phyloP scores from a whole-genome alignment of 2,329 filamentous ascomycete genomes.

The Rhexocercosporidium sp. region DNA sequence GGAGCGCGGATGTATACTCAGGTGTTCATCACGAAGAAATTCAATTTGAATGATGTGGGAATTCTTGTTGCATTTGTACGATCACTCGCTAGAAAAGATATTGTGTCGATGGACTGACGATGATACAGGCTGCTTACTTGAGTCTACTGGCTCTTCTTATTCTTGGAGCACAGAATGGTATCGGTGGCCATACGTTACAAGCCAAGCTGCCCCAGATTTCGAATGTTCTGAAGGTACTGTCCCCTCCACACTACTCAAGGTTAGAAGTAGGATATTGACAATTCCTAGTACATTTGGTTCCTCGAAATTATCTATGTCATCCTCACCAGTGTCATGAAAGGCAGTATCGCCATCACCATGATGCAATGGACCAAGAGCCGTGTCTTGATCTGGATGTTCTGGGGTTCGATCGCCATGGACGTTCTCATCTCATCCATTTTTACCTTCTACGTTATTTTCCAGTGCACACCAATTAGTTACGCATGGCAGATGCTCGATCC shows the following conservation, averaged over 20 bases:
- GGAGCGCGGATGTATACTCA: slow-evolving; percentile 24
- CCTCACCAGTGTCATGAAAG: slow-evolving; percentile 34
- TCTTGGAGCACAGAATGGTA: slow-evolving; percentile 26
- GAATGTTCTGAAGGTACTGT: slow-evolving; percentile 21
- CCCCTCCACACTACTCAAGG: not conserved
- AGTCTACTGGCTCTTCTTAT: slow-evolving; percentile 25
- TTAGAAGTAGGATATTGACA: not conserved
- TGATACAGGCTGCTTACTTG: slow-evolving; percentile 19
- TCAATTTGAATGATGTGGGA: slow-evolving; percentile 29
- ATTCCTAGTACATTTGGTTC: slow-evolving; percentile 29
- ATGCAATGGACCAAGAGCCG: slow-evolving; percentile 27
- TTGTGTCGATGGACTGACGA: not conserved
- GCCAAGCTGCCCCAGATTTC: slow-evolving; percentile 7
- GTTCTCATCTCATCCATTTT: slow-evolving; percentile 24
- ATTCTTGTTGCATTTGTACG: slow-evolving; percentile 30
- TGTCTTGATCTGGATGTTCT: slow-evolving; percentile 23
- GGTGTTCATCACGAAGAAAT: slow-evolving; percentile 21
- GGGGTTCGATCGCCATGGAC: slow-evolving; percentile 28
- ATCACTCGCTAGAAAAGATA: not conserved
- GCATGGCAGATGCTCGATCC: slow-evolving; percentile 28
- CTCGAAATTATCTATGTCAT: slow-evolving; percentile 33
- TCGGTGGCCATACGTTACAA: slow-evolving; percentile 26
- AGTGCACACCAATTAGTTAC: slow-evolving; percentile 30
- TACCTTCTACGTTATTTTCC: slow-evolving; percentile 25
- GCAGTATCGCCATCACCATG: slow-evolving; percentile 28